Evolutionary conservation across 352 stramenopile species (phyloP).

Genomic region (Globisporangium spiculum): DNA sequence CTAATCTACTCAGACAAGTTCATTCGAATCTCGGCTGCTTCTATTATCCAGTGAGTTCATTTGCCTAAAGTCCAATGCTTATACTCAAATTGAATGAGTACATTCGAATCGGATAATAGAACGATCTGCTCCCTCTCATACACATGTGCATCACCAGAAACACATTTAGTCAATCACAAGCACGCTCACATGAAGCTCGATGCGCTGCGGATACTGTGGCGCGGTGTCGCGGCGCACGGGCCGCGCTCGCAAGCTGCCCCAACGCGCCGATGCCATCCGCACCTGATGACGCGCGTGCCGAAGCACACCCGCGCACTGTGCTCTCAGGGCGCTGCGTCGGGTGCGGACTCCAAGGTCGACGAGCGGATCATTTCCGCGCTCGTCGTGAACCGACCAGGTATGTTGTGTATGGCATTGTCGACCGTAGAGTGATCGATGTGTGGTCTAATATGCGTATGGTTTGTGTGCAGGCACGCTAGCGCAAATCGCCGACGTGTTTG

Average conservation of each 20-base stretch:
- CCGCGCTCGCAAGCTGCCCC: not conserved
- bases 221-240: not conserved
- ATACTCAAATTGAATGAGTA: no score
- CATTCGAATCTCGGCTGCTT: no score
- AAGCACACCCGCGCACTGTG: not conserved
- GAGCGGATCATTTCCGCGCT: constrained; percentile 76
- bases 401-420: not conserved
- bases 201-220: constrained; percentile 5
- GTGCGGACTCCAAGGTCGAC: constrained; percentile 16
- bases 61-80: no score
- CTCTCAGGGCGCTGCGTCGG: not conserved
- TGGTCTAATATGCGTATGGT: no score
- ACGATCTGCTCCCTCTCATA: no score
- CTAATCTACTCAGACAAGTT: no score
- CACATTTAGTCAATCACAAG: not conserved
- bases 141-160: no score
- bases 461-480: constrained; percentile 40
- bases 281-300: not conserved
- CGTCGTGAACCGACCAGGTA: constrained; percentile 65
- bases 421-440: not conserved
- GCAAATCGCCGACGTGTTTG: constrained; percentile 69
- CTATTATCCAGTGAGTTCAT: no score
- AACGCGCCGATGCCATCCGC: not conserved
- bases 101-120: no score
- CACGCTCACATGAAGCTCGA: not conserved